Evolutionary conservation across 345 rosid species (phyloP), one percentile per base, ranked within the genome.

Genomic region (Stellera chamaejasme): DNA sequence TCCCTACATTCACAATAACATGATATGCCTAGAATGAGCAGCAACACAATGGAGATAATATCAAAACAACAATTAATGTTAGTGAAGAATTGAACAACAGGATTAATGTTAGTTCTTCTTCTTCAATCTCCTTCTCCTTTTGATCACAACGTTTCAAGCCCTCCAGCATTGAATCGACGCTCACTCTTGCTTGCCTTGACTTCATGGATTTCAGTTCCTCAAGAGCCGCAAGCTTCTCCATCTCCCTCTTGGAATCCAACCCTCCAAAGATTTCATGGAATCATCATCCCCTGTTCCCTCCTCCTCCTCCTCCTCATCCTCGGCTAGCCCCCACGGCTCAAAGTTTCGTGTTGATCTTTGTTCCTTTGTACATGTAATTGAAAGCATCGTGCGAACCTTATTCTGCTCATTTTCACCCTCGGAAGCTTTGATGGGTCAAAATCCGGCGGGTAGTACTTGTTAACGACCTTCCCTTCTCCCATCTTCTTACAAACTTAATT

Each of bases 201-300:
- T 61, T 78, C 73, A 78, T 62, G n/a, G 79, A 69, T 60, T 75
- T 74, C 82, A 77, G 68, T 54, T 82, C 88, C 57, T 82, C 84
- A 27, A 82, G 82, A 0, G 84, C 77, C 2, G 84, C 88, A 32
- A 82, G 67, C 39, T 76, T 82, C 53, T 82, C 88, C 80, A 82
- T 79, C 67, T 82, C 88, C 56, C 82, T 68, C 48, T 82, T 82
- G 5, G 88, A 82, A 70, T 77, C 28, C 84, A 49, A 52, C 79
- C 79, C 69, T 82, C 88, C 65, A 82, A 36, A 0, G 88, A 69
- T 52, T 77, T 82, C 88, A 82, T 79, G 0, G 82, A n/a, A n/a
- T n/a, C n/a, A n/a, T n/a, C 84, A 69, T 82, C 88, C 5, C 88
- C 84, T 77, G 72, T 70, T 65, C 74, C 84, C 44, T 82, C 84